Evolutionary conservation across 768 basidiomycete species (phyloP).

Genomic region (Termitomyces sp.): DNA sequence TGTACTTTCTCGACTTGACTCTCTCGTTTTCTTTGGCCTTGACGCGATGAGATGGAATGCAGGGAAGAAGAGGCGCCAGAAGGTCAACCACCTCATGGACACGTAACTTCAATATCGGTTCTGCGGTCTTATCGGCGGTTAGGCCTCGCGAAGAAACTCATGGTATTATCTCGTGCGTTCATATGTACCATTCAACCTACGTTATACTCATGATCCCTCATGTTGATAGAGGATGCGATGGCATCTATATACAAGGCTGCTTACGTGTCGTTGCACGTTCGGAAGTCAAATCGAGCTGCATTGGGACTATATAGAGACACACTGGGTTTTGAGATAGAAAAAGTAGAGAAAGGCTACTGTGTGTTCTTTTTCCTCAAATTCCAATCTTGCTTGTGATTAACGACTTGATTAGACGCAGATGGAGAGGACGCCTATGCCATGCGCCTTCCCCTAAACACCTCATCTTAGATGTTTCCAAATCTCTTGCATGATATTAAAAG

Average conservation of each 20-base stretch:
- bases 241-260: conserved; percentile 75
- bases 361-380: conserved; percentile 14
- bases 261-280: conserved; percentile 90
- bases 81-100: conserved; percentile 76
- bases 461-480: not conserved
- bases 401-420: conserved; percentile 65
- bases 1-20: conserved; percentile 40
- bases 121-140: conserved; percentile 85
- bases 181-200: not conserved
- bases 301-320: conserved; percentile 85
- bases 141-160: conserved; percentile 91
- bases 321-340: conserved; percentile 83
- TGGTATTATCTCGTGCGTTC: conserved; percentile 86
- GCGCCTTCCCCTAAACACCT: conserved; percentile 54
- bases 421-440: conserved; percentile 95
- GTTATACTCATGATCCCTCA: not conserved
- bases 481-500: not conserved
- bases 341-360: conserved; percentile 93
- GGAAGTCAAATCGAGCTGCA: conserved; percentile 94
- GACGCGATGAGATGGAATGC: conserved; percentile 9
- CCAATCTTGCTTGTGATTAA: not conserved
- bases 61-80: conserved; percentile 66
- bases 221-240: conserved; percentile 81
- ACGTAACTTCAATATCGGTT: conserved; percentile 96
- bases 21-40: conserved; percentile 5